These are phyloP conservation scores for Tuctoria greenei DNA, from an alignment of 176 grass and related monocot genomes.

Conservation along the genomic window DNA sequence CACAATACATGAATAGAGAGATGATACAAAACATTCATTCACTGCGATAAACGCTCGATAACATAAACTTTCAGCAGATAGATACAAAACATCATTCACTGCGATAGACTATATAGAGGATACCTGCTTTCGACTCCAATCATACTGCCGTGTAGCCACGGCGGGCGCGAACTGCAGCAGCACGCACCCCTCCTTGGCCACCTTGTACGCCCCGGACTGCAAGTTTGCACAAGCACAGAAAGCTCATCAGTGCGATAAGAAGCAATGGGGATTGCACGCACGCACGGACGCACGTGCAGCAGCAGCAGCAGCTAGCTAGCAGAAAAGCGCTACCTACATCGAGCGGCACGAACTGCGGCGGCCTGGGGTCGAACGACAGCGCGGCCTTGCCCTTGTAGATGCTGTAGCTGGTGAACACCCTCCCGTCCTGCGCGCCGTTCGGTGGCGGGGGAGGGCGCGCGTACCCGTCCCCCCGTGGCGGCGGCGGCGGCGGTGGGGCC, in stretches of 20 bases:
- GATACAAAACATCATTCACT: background rate
- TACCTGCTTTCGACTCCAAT: slow-evolving; percentile 91
- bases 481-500: slow-evolving; percentile 37
- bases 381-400: slow-evolving; percentile 70
- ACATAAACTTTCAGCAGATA: background rate
- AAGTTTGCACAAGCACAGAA: background rate
- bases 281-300: background rate
- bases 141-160: slow-evolving; percentile 61
- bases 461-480: slow-evolving; percentile 25
- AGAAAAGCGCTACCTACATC: slow-evolving; percentile 49
- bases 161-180: slow-evolving; percentile 88
- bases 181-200: slow-evolving; percentile 84
- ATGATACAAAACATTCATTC: slow-evolving; percentile 5
- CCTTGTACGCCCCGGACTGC: slow-evolving; percentile 80
- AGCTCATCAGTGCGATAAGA: background rate
- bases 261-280: background rate
- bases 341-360: slow-evolving; percentile 58
- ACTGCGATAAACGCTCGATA: background rate
- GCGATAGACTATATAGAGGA: background rate
- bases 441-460: background rate
- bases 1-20: background rate
- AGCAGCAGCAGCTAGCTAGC: background rate
- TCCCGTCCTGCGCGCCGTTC: slow-evolving; percentile 10
- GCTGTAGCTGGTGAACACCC: slow-evolving; percentile 56
- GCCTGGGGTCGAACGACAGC: slow-evolving; percentile 51